These are phyloP conservation scores for Silene conica DNA, from an alignment of 148 eudicot genomes.

Conservation along the genomic window DNA sequence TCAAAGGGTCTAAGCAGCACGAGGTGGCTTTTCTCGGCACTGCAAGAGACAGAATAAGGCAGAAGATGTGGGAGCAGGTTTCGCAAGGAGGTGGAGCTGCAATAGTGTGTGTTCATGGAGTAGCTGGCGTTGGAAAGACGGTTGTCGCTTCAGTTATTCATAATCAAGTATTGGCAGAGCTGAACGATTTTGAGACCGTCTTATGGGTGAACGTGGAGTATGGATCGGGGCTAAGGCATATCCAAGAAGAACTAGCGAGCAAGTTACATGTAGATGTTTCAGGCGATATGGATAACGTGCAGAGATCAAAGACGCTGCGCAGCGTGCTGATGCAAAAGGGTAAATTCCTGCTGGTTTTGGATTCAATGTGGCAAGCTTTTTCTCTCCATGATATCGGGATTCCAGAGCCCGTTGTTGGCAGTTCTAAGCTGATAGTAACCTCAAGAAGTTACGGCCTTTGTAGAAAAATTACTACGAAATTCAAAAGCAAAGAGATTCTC, in stretches of 20 bases:
- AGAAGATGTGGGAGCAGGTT: slow-evolving; percentile 25
- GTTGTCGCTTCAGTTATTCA: slow-evolving; percentile 25
- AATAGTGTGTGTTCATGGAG: slow-evolving; percentile 27
- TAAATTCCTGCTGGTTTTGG: slow-evolving; percentile 30
- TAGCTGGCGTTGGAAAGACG: slow-evolving; percentile 35
- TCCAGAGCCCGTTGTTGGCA: slow-evolving; percentile 22
- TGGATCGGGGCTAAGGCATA: slow-evolving; percentile 26
- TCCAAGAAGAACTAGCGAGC: slow-evolving; percentile 31
- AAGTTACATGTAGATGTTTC: slow-evolving; percentile 26
- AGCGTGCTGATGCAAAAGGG: slow-evolving; percentile 15
- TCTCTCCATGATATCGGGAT: slow-evolving; percentile 35
- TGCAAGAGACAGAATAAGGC: slow-evolving; percentile 12
- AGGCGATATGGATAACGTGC: slow-evolving; percentile 8
- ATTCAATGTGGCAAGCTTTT: slow-evolving; percentile 34
- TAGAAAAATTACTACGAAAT: slow-evolving; percentile 14
- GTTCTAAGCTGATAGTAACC: slow-evolving; percentile 29
- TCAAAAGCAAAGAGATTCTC: slow-evolving; percentile 18
- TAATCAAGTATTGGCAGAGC: slow-evolving; percentile 24
- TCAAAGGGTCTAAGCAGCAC: slow-evolving; percentile 28
- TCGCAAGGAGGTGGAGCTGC: slow-evolving; percentile 3
- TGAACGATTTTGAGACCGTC: slow-evolving; percentile 23
- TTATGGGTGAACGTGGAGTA: slow-evolving; percentile 29
- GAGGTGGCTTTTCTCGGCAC: slow-evolving; percentile 17
- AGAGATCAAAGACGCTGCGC: slow-evolving; percentile 23
- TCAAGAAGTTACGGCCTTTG: slow-evolving; percentile 25